Evolutionary conservation across 164 flowering plant species (phyloP), one percentile per base, ranked within the genome.

Genomic region (Taxillus chinensis): DNA sequence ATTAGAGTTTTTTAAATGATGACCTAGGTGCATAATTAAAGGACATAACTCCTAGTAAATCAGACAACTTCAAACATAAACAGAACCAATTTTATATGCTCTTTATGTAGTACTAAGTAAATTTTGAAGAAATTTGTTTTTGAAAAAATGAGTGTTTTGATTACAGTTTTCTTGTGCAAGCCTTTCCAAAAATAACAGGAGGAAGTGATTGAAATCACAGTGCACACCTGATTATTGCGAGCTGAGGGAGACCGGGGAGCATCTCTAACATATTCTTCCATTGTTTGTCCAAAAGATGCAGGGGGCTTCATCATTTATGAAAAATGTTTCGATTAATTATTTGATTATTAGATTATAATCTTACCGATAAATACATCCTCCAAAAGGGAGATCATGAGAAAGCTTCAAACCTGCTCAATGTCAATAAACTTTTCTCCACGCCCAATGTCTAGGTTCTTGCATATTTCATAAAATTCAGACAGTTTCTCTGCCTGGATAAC

Each of bases 191-290:
- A 27, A 27, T 27, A 27, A 27, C 27, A 2, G 2, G 27, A 27
- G 27, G 27, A 27, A 27, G 27, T 27, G 27, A 27, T 27, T 27
- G 27, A 0, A 27, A 27, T 27, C 27, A 27, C 27, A 27, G 27
- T 27, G 0, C 64, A 39, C 71, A 89, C 97, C 95, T 80, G 78
- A 75, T 88, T 89, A 55, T 80, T 86, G 55, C 82, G 83, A 62
- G 77, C 70, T 16, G 81, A 65, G 50, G 95, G 89, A 66, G 71
- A 68, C 60, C 83, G 82, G 59, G 97, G 96, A 73, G 97, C 99
- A 43, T 95, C 99, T 73, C 75, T 83, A 10, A 95, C 92, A 72
- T 89, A 95, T 75, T 95, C 99, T 69, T 91, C 99, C 99, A 95
- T 95, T 64, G 99, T 84, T 77, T 86, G 92, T 67, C 89, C 57